Conservation (phyloP, 768 basidiomycete genomes). For the Rhizopogon rudus region DNA sequence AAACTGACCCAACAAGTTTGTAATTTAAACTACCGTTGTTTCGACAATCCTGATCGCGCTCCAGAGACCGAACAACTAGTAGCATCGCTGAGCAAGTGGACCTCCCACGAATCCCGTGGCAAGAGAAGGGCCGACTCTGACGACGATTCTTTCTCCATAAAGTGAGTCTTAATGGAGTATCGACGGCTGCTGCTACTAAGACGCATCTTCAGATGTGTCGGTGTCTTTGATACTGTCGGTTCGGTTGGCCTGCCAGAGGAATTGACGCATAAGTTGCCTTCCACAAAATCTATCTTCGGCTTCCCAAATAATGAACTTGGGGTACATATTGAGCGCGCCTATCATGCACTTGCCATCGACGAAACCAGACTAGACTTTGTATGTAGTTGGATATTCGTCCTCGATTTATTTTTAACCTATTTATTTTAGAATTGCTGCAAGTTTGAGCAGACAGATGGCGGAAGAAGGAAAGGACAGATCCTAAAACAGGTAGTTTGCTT, state of each 20-base stretch:
- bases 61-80: conserved; percentile 36
- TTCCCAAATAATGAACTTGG: conserved; percentile 59
- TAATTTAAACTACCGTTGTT: background rate
- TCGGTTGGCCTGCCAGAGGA: conserved; percentile 68
- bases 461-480: conserved; percentile 48
- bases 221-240: conserved; percentile 79
- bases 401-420: background rate
- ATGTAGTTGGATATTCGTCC: conserved; percentile 15
- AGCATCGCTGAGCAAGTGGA: conserved; percentile 50
- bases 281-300: conserved; percentile 52
- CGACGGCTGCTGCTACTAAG: background rate
- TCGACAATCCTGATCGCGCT: background rate
- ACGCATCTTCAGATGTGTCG: conserved; percentile 45
- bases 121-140: conserved; percentile 45
- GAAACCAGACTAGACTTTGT: conserved; percentile 69
- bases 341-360: conserved; percentile 66
- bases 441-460: conserved; percentile 53
- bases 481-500: conserved; percentile 50
- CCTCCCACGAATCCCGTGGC: conserved; percentile 44
- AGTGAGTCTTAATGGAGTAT: conserved; percentile 34
- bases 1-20: conserved; percentile 40
- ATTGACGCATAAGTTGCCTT: conserved; percentile 39
- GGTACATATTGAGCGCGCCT: conserved; percentile 58
- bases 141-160: conserved; percentile 50
- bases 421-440: conserved; percentile 51